Percentiles rank a stretch among this genome's conserved stretches.
Evolutionary conservation across 192 early-diverging fungal genomes (phyloP).

Genomic region (Cetraspora pellucida): DNA sequence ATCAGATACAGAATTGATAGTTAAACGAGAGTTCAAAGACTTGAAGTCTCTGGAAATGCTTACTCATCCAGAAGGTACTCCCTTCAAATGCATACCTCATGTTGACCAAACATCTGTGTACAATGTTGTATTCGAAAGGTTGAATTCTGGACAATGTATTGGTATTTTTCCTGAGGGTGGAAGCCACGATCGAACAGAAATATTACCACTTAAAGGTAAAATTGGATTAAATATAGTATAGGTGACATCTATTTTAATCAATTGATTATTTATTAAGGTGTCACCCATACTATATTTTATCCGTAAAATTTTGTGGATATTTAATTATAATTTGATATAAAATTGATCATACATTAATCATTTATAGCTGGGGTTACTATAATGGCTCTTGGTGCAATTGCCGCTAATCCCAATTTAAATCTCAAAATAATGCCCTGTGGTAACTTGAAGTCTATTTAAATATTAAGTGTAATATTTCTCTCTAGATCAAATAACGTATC

Average conservation of each 20-base stretch:
- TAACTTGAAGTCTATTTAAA: constrained; percentile 13
- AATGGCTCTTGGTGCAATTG: constrained; percentile 91
- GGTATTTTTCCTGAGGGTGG: constrained; percentile 99
- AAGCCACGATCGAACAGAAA: constrained; percentile 93
- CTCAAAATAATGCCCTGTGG: constrained; percentile 91
- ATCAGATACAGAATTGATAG: constrained; percentile 77
- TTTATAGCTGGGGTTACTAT: constrained; percentile 70
- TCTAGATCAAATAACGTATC: constrained; percentile 7
- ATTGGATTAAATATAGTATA: too few relatives aligned
- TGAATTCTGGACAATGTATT: constrained; percentile 76
- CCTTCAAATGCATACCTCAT: constrained; percentile 76
- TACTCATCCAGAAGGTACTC: constrained; percentile 57
- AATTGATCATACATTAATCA: constrained; percentile 9
- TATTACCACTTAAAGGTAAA: constrained; percentile 89
- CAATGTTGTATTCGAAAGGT: constrained; percentile 74
- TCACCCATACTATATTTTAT: too few relatives aligned
- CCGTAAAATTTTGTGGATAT: constrained; percentile 5
- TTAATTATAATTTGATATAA: not conserved
- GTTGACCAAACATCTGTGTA: constrained; percentile 91
- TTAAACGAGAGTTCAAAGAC: constrained; percentile 80
- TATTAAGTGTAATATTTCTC: not conserved
- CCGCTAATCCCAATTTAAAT: constrained; percentile 76
- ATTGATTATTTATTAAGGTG: constrained; percentile 6
- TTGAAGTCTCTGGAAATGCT: constrained; percentile 64
- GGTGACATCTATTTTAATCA: not conserved